Base-by-base conservation (phyloP, 495 filamentous ascomycete genomes). In the Lasiosphaeria hispida region DNA sequence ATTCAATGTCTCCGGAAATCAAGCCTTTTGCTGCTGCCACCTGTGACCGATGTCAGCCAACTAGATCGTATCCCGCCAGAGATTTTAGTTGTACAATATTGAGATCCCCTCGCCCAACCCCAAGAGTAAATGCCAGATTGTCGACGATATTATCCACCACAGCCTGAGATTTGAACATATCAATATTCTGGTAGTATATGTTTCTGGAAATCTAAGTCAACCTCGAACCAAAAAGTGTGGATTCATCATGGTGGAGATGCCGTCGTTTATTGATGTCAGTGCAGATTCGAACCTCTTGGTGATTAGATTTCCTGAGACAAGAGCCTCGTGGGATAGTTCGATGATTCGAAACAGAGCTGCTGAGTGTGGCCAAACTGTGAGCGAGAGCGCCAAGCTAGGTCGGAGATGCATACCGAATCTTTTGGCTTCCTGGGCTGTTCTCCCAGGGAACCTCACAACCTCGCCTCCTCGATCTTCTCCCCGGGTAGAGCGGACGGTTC, bases 101-200 rank as follows among this genome's bases (percentile, higher is more conserved):
- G 11, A 94, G 72, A 15, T 75, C 74, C 42, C 75, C 71, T 53
- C 90, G 79, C 14, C 80, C 76, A 9, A 90, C 69, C 10, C 79
- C 77, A 42, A 92, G 83, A 0, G 93, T 96, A 57, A 82, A 87
- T 0, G 93, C 90, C 43, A 98, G 73, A 59, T 92, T 90, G 64
- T 98, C 92, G 2, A 97, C 79, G 57, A 92, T 82, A 1, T 74
- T 72, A 63, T 97, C 85, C 0, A 97, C 91, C 5, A 86, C 80
- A 13, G 64, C 63, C 64, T 97, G 95, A 23, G 78, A 87, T 39
- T 79, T 79, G 70, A 97, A 98, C 1, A 94, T 80, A 40, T 83
- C 80, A 0, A 89, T 86, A 62, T 96, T 83, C 54, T 88, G 87
- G 68, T 98, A 98, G 71, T 90, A 98, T 11, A 98, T 89, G 58